Percentiles rank a stretch among this genome's conserved stretches.
Evolutionary conservation across 768 basidiomycete species (phyloP).

Genomic region (Leccinum aurantiacum): DNA sequence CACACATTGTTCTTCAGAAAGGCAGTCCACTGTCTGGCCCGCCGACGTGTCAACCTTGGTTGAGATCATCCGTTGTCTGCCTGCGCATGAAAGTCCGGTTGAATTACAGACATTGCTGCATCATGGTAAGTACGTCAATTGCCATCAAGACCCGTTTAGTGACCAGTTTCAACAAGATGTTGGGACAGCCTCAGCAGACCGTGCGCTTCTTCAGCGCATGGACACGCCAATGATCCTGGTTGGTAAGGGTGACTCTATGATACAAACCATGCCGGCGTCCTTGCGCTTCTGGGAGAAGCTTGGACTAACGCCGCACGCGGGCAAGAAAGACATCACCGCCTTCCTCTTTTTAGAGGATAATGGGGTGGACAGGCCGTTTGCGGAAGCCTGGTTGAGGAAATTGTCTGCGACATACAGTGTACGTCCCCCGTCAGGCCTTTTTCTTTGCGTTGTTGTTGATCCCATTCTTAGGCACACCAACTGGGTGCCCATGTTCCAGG

Average conservation of each 20-base stretch:
- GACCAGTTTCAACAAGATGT: slow-evolving; percentile 2
- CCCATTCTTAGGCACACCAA: slow-evolving; percentile 50
- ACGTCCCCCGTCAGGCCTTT: slow-evolving; percentile 22
- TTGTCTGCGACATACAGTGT: slow-evolving; percentile 61
- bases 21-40: slow-evolving; percentile 50
- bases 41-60: slow-evolving; percentile 53
- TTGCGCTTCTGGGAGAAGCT: slow-evolving; percentile 86
- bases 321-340: slow-evolving; percentile 66
- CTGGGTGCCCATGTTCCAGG: slow-evolving; percentile 60
- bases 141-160: neutral
- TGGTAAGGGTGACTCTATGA: slow-evolving; percentile 63
- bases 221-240: slow-evolving; percentile 62
- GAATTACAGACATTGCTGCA: slow-evolving; percentile 46
- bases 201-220: slow-evolving; percentile 31
- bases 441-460: slow-evolving; percentile 13
- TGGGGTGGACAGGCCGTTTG: slow-evolving; percentile 44
- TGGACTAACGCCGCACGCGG: slow-evolving; percentile 67
- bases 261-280: slow-evolving; percentile 70
- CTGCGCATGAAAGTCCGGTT: slow-evolving; percentile 40
- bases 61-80: slow-evolving; percentile 33
- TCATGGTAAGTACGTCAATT: slow-evolving; percentile 28
- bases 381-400: slow-evolving; percentile 60
- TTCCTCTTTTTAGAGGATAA: slow-evolving; percentile 71
- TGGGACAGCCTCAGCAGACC: slow-evolving; percentile 7
- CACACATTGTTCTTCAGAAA: slow-evolving; percentile 11